Conservation (phyloP, 768 basidiomycete genomes). For the Naganishia antarctica region DNA sequence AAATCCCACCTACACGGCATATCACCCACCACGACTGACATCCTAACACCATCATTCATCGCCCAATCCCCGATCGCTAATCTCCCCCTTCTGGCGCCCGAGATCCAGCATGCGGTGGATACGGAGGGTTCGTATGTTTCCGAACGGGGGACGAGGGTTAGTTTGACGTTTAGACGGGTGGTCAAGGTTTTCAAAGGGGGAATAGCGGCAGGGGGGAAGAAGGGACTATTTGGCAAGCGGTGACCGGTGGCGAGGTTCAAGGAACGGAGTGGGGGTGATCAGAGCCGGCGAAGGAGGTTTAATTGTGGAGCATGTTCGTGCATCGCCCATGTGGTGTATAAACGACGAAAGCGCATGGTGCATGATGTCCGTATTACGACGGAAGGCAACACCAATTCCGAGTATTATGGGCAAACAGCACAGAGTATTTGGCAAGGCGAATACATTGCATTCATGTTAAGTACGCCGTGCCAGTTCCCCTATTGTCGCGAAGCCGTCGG, state of each 20-base stretch:
- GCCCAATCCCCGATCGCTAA: conserved; percentile 57
- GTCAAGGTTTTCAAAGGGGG: conserved; percentile 54
- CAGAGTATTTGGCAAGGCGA: too few species aligned
- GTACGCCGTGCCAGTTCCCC: too few species aligned
- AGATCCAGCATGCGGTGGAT: conserved; percentile 50
- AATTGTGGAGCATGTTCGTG: too few species aligned
- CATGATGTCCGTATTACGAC: too few species aligned
- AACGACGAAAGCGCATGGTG: too few species aligned
- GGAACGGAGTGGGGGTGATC: too few species aligned
- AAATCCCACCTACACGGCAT: conserved; percentile 76
- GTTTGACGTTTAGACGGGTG: conserved; percentile 81
- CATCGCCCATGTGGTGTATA: too few species aligned
- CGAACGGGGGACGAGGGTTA: conserved; percentile 62
- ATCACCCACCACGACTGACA: conserved; percentile 57
- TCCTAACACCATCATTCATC: conserved; percentile 25
- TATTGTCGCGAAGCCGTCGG: too few species aligned
- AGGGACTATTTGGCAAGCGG: conserved; percentile 4
- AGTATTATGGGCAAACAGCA: too few species aligned
- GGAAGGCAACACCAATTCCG: too few species aligned
- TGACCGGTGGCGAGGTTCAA: not conserved
- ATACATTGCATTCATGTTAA: too few species aligned
- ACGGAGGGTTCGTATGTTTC: conserved; percentile 53
- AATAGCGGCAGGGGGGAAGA: not conserved
- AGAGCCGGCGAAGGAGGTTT: too few species aligned
- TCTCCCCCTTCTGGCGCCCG: conserved; percentile 55